Conservation (phyloP, 2,329 filamentous ascomycete genomes). For the Talaromyces atroroseus region DNA sequence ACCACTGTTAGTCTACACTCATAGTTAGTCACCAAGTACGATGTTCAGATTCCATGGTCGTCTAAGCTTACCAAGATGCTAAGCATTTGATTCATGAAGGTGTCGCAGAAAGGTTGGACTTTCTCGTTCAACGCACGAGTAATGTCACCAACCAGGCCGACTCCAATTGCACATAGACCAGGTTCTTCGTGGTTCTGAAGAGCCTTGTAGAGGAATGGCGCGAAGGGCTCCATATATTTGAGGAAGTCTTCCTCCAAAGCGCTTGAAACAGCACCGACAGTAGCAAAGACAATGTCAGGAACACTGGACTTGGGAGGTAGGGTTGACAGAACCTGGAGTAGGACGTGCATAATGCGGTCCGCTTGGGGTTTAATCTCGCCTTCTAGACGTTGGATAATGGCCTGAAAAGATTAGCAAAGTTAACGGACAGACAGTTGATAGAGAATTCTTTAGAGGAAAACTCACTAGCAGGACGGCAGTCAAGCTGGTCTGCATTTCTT, state of each 20-base stretch:
- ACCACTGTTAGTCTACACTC: slow-evolving; percentile 44
- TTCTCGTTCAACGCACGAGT: slow-evolving; percentile 84
- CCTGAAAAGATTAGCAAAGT: slow-evolving; percentile 30
- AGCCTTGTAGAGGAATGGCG: slow-evolving; percentile 87
- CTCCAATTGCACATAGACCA: slow-evolving; percentile 90
- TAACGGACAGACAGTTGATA: not conserved
- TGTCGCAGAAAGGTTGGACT: slow-evolving; percentile 91
- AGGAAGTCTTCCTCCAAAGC: slow-evolving; percentile 87
- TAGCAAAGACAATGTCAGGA: slow-evolving; percentile 87
- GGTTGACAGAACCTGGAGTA: slow-evolving; percentile 73
- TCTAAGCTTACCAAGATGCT: slow-evolving; percentile 41
- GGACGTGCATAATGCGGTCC: slow-evolving; percentile 86
- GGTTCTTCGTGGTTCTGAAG: slow-evolving; percentile 94
- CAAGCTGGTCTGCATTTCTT: slow-evolving; percentile 97
- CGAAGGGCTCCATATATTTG: slow-evolving; percentile 96
- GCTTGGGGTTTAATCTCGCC: slow-evolving; percentile 84
- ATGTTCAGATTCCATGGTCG: not conserved
- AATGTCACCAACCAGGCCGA: slow-evolving; percentile 94
- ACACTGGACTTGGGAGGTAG: slow-evolving; percentile 84
- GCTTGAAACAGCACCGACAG: slow-evolving; percentile 85
- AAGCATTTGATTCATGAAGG: slow-evolving; percentile 96
- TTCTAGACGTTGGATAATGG: slow-evolving; percentile 86
- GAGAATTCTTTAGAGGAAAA: not conserved
- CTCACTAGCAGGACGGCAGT: slow-evolving; percentile 73
- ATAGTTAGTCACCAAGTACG: slow-evolving; percentile 35